Conservation (phyloP, 495 filamentous ascomycete species). For the Lasiosphaeriaceae sp. region DNA sequence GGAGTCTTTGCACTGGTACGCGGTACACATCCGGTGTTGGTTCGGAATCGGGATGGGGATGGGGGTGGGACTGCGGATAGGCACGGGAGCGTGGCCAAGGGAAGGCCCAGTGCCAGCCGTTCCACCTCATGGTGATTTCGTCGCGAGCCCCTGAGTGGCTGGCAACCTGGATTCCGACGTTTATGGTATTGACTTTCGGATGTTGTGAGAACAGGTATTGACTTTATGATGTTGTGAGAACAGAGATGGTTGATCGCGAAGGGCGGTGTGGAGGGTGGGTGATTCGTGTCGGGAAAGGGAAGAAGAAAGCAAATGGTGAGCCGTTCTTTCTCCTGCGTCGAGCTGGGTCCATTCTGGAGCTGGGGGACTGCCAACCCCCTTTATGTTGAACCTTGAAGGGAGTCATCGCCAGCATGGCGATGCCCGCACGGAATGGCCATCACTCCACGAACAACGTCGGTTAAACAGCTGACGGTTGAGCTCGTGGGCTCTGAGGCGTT, state of each 20-base stretch:
- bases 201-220: too few species aligned
- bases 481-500: neutral
- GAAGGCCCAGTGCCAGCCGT: neutral
- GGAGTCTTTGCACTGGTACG: neutral
- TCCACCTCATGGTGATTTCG: neutral
- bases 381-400: too few species aligned
- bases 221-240: too few species aligned
- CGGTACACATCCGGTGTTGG: neutral
- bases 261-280: too few species aligned
- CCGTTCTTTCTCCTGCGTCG: too few species aligned
- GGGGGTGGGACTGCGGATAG: neutral
- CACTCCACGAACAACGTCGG: neutral
- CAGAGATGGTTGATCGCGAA: too few species aligned
- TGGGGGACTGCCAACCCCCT: too few species aligned
- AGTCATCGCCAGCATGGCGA: neutral
- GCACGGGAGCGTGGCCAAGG: neutral
- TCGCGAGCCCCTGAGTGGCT: neutral
- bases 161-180: neutral
- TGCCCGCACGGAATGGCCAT: neutral
- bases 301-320: too few species aligned
- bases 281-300: too few species aligned
- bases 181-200: too few species aligned
- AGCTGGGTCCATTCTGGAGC: too few species aligned
- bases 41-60: too few species aligned
- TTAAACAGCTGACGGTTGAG: neutral